Conservation (phyloP, 805 yeast species). For the Candida nonsorbophila region DNA sequence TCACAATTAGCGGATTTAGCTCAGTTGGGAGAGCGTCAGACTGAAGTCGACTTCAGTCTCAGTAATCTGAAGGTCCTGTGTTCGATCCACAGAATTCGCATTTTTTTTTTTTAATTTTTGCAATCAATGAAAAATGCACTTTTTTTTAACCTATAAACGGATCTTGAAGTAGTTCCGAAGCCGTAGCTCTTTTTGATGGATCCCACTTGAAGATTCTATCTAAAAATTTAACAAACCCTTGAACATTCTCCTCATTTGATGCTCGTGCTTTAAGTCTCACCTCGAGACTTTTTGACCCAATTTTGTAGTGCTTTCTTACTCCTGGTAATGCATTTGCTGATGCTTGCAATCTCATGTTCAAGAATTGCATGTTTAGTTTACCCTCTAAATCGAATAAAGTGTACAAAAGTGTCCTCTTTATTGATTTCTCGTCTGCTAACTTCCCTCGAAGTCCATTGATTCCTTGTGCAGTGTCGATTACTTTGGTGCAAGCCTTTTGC, state of each 20-base stretch:
- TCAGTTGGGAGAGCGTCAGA: constrained; percentile 17
- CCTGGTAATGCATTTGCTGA: constrained; percentile 3
- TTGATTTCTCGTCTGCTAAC: constrained; percentile 24
- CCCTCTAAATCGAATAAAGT: constrained; percentile 36
- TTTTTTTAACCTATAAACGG: constrained; percentile 13
- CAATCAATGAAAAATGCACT: neutral
- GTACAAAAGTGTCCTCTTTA: constrained; percentile 29
- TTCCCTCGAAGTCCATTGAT: neutral
- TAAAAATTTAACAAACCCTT: constrained; percentile 21
- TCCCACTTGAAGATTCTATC: constrained; percentile 32
- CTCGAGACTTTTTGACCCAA: constrained; percentile 25
- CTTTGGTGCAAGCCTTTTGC: constrained; percentile 4
- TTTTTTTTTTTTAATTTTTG: constrained; percentile 9
- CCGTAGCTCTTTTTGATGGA: constrained; percentile 22
- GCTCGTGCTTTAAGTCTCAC: constrained; percentile 17
- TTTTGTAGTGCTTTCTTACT: constrained; percentile 18
- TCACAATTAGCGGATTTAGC: constrained; percentile 14
- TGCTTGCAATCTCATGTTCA: constrained; percentile 16
- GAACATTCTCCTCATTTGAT: constrained; percentile 7
- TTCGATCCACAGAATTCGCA: constrained; percentile 75
- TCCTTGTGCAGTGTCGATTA: constrained; percentile 4
- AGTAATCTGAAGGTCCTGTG: constrained; percentile 73
- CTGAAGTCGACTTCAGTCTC: constrained; percentile 10
- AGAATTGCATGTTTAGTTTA: constrained; percentile 26
- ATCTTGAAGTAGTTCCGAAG: constrained; percentile 18